phyloP scores from a whole-genome alignment of 2,329 filamentous ascomycete species.

The Pseudocercospora cruenta region DNA sequence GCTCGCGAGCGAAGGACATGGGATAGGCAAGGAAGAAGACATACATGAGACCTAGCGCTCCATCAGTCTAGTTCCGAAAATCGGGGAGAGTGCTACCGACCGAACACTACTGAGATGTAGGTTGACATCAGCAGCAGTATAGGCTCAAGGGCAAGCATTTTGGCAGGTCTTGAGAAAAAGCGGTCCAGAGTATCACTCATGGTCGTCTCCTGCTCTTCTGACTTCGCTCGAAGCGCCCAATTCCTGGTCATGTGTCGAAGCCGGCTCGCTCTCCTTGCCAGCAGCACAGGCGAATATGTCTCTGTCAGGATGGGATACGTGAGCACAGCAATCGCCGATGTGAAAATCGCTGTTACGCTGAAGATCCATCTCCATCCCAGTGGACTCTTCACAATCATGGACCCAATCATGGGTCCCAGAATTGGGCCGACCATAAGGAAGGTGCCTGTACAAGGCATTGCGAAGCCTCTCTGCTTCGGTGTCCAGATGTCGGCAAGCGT shows the following conservation, averaged over 20 bases:
- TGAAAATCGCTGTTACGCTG: slow-evolving; percentile 48
- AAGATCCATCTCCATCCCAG: slow-evolving; percentile 49
- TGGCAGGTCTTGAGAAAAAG: slow-evolving; percentile 45
- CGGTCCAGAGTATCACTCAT: slow-evolving; percentile 45
- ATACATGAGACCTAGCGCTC: slow-evolving; percentile 39
- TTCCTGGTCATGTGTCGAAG: slow-evolving; percentile 33
- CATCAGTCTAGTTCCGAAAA: neutral
- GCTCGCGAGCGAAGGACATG: slow-evolving; percentile 64
- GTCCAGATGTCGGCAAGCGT: slow-evolving; percentile 52
- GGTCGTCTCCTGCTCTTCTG: slow-evolving; percentile 46
- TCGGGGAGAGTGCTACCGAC: slow-evolving; percentile 34
- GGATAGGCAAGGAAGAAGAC: slow-evolving; percentile 39
- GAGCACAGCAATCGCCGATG: slow-evolving; percentile 44
- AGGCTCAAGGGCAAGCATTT: slow-evolving; percentile 52
- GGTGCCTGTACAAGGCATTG: slow-evolving; percentile 65
- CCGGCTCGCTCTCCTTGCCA: slow-evolving; percentile 42
- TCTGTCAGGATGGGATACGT: slow-evolving; percentile 54
- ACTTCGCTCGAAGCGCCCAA: slow-evolving; percentile 48
- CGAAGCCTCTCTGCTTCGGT: slow-evolving; percentile 49
- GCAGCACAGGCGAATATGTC: slow-evolving; percentile 57
- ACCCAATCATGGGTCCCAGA: slow-evolving; percentile 59
- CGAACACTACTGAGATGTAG: slow-evolving; percentile 27
- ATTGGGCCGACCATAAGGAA: slow-evolving; percentile 68
- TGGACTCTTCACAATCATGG: slow-evolving; percentile 46
- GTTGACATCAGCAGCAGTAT: slow-evolving; percentile 50